Conservation (phyloP, 768 basidiomycete genomes). For the Mrakia gelida region DNA sequence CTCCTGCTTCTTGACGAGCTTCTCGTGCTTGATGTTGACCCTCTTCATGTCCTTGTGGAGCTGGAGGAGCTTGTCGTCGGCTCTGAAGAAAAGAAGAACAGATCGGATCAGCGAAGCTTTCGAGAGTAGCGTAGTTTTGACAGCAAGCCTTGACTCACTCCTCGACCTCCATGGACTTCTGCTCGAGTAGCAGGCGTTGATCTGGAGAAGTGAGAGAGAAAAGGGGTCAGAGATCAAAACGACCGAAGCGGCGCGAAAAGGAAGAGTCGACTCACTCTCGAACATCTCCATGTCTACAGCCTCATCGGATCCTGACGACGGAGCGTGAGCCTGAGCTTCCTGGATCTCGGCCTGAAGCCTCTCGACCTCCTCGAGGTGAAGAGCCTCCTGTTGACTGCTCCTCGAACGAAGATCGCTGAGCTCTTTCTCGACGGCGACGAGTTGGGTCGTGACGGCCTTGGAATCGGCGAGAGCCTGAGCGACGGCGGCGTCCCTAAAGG, state of each 20-base stretch:
- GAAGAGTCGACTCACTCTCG: neutral
- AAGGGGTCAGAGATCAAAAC: neutral
- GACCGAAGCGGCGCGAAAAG: neutral
- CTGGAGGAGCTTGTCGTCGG: slow-evolving; percentile 28
- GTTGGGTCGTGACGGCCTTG: neutral
- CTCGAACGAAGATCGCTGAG: neutral
- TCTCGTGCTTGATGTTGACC: slow-evolving; percentile 14
- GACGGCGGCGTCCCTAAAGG: neutral
- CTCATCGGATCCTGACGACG: neutral
- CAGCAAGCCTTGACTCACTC: neutral
- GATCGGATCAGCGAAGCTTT: neutral
- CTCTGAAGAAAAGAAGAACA: neutral
- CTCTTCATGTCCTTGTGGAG: slow-evolving; percentile 19
- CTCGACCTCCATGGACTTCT: slow-evolving; percentile 21
- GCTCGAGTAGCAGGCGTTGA: neutral
- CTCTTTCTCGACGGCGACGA: neutral
- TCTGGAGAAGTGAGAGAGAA: neutral
- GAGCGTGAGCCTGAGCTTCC: neutral
- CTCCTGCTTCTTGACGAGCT: slow-evolving; percentile 26
- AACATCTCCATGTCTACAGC: neutral
- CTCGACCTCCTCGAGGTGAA: neutral
- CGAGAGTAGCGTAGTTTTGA: too few species aligned
- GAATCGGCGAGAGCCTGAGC: neutral
- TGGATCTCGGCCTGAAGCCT: neutral
- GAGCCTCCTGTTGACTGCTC: neutral